Evolutionary conservation across 106 monocot genomes (phyloP), one percentile per base, ranked within the genome.

Genomic region (Ottelia alismoides): DNA sequence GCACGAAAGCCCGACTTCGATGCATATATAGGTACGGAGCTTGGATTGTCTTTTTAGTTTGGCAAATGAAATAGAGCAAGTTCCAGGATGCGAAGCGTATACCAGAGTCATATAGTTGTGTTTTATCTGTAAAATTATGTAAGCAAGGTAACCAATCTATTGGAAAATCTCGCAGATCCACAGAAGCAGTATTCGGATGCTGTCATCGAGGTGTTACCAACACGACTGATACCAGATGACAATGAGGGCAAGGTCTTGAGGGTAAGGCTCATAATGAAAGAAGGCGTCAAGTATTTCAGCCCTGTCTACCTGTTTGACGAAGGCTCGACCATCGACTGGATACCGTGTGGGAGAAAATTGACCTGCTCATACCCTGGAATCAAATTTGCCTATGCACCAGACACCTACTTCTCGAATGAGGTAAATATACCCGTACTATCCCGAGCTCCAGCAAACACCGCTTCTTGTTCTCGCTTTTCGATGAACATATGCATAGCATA

Each of bases 271-370:
- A 73, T 96, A 7, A 81, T 81, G 94, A 88, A 96, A 45, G 88
- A 96, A 72, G 94, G 94, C 1, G 70, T 79, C 66, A 81, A 82
- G 62, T 28, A 79, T 55, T 96, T 96, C 71, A 74, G 49, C 56
- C 94, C 94, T 4, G 88, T 85, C 4, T 96, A 96, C 61, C 78
- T 96, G 56, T 96, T 96, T 17, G 94, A 96, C n/a, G 94, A 96
- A 66, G 94, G 94, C 27, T 96, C 94, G 16, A 84, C 88, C 53
- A 82, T 96, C 65, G 70, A 65, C 11, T 96, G 88, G 94, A 85
- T 96, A 19, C 94, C 88, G 21, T 96, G 94, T 58, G 94, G 94
- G 12, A 72, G 94, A 50, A 96, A 96, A 49, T 71, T 96, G 20
- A 81, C 88, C 11, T 85, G 94, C 51, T 96, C 94, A 9, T 96